phyloP scores from a whole-genome alignment of 2,329 filamentous ascomycete genomes.

The Cladosporium phlei region DNA sequence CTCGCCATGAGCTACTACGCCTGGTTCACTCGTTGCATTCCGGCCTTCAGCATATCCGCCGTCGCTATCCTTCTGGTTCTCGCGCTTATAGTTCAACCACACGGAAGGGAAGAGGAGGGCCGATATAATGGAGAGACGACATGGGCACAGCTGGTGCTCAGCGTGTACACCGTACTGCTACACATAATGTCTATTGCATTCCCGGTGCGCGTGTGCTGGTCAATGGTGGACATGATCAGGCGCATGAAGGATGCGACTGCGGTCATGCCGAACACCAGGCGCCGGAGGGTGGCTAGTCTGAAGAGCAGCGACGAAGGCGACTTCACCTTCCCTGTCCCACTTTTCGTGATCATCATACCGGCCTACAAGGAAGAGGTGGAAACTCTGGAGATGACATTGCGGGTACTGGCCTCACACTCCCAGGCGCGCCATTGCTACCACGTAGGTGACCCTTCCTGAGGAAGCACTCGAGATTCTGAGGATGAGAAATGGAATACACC shows the following conservation, averaged over 20 bases:
- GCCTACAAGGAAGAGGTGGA: conserved; percentile 71
- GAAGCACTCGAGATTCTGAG: too few relatives aligned
- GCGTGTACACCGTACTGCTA: conserved; percentile 58
- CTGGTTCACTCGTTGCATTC: conserved; percentile 28
- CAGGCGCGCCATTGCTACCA: conserved; percentile 62
- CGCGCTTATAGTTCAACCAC: conserved; percentile 26
- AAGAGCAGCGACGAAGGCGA: conserved; percentile 20
- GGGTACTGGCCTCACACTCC: conserved; percentile 63
- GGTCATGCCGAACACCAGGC: conserved; percentile 18
- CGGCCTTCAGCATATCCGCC: conserved; percentile 24
- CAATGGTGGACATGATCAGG: conserved; percentile 54
- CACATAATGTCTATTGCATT: conserved; percentile 62
- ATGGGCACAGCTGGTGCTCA: conserved; percentile 26
- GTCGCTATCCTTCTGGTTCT: conserved; percentile 24
- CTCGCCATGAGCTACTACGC: conserved; percentile 16
- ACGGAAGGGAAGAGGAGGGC: conserved; percentile 23
- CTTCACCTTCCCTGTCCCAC: conserved; percentile 34
- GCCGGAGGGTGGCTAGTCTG: conserved; percentile 18
- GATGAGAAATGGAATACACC: too few relatives aligned
- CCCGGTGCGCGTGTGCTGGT: conserved; percentile 58
- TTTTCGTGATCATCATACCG: conserved; percentile 63
- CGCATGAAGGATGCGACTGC: conserved; percentile 22
- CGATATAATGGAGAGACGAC: conserved; percentile 26
- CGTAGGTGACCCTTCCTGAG: conserved; percentile 46
- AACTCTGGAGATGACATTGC: conserved; percentile 62